Evolutionary conservation across 176 grass and related monocot species (phyloP), one percentile per base, ranked within the genome.

Genomic region (Musa beccarii): DNA sequence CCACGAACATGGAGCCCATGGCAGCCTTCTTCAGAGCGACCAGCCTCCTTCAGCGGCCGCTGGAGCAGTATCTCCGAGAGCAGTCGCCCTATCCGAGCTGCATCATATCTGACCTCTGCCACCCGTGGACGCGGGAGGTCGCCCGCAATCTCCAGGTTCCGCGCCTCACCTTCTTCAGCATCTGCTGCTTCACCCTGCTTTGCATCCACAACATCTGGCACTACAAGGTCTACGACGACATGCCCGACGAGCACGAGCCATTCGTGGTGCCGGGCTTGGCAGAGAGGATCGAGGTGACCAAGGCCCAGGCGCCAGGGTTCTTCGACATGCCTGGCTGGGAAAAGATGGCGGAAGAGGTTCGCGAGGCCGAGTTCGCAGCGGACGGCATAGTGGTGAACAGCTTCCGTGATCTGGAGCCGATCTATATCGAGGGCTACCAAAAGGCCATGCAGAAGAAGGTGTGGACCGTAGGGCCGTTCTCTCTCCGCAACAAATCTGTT

Each of bases 331-430:
- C 11, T 2, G 71, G 15, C 10, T 72, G 28, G n/a, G 10, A 80
- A n/a, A 49, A 34, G 25, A 9, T 81, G 24, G 0, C 63, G 56
- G 64, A 76, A 25, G 22, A 69, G 29, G 54, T 68, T 78, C 2
- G 80, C 53, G 52, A 75, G 59, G 78, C 65, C 78, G 90, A 92
- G 74, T 28, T 54, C 19, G 79, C 84, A 63, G 87, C 81, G 11
- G 79, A 92, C 51, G 90, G 87, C 20, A 75, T 92, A 12, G 79
- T 87, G 82, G 84, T 92, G 73, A 89, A 92, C 83, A 89, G 63
- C 71, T 92, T 87, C 56, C 29, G 77, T 1, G 84, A 86, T 59
- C 77, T 92, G n/a, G 87, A 89, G 70, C 79, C 12, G 17, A 80
- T 5, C 5, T 79, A 75, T n/a, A 66, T 74, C 1, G 63, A 76